These are phyloP conservation scores for Umbilicus rupestris DNA, from an alignment of 164 flowering plant genomes.

Conservation along the genomic window DNA sequence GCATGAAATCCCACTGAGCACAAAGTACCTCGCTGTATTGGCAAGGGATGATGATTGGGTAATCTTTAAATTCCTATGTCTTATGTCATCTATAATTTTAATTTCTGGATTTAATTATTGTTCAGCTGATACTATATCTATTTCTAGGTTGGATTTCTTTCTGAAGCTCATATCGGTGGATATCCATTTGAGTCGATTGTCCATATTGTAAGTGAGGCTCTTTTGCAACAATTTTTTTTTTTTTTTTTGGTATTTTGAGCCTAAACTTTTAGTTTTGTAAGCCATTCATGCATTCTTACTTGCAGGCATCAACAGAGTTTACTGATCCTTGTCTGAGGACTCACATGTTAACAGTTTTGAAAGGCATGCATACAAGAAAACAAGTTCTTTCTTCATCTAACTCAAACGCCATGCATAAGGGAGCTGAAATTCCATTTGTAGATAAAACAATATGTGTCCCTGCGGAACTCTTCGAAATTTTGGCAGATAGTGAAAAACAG, in stretches of 20 bases:
- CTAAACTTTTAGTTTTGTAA: not conserved
- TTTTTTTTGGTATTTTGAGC: not conserved
- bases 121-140: conserved; percentile 9
- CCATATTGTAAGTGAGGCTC: conserved; percentile 49
- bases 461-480: conserved; percentile 74
- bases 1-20: conserved; percentile 82
- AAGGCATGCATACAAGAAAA: conserved; percentile 58
- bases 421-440: conserved; percentile 24
- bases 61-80: conserved; percentile 12
- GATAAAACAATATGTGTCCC: conserved; percentile 35
- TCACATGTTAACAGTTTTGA: conserved; percentile 81
- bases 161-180: conserved; percentile 87
- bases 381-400: conserved; percentile 32
- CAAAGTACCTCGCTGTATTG: conserved; percentile 72
- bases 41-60: conserved; percentile 99
- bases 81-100: conserved; percentile 7
- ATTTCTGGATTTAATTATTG: conserved; percentile 1
- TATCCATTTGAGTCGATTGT: conserved; percentile 57
- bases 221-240: not conserved
- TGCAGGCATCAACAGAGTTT: conserved; percentile 86
- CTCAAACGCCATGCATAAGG: conserved; percentile 25
- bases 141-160: conserved; percentile 77
- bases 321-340: conserved; percentile 62
- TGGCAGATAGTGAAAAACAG: conserved; percentile 84
- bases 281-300: not conserved